A percentile compares a stretch with the other conserved stretches of the same genome.
phyloP scores from a whole-genome alignment of 2,329 filamentous ascomycete species.

The Verticillium klebahnii region DNA sequence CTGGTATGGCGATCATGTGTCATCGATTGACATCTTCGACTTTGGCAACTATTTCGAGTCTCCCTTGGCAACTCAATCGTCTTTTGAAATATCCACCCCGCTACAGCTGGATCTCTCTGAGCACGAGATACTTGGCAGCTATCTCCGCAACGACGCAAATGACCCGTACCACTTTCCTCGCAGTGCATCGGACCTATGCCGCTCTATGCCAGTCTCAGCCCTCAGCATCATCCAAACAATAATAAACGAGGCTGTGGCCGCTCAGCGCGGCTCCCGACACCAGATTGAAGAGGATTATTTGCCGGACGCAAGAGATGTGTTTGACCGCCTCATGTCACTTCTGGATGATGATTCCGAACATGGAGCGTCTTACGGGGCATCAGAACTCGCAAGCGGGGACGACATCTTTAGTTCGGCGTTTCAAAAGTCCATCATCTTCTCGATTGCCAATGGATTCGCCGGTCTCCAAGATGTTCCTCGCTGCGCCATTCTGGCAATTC shows the following conservation, averaged over 20 bases:
- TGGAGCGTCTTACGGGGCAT: neutral
- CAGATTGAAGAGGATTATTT: neutral
- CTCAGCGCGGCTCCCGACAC: neutral
- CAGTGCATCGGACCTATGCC: too few species aligned
- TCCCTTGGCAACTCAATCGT: too few species aligned
- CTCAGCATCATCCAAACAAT: neutral
- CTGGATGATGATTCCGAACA: neutral
- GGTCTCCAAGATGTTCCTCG: neutral
- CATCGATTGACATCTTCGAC: too few species aligned
- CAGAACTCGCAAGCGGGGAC: neutral
- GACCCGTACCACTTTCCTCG: too few species aligned
- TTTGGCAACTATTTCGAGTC: too few species aligned
- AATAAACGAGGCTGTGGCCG: neutral
- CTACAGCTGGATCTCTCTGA: too few species aligned
- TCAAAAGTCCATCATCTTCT: neutral
- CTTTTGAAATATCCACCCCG: too few species aligned
- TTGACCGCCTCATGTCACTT: neutral
- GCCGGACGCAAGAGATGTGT: neutral
- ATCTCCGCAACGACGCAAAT: too few species aligned
- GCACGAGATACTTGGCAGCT: too few species aligned
- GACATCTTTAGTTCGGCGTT: neutral
- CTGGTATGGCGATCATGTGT: too few species aligned
- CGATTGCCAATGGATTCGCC: neutral
- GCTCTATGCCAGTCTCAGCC: too few species aligned
- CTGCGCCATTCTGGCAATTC: neutral